Evolutionary conservation across 139 green algal genomes (phyloP).

Genomic region (Eudorina sp.): DNA sequence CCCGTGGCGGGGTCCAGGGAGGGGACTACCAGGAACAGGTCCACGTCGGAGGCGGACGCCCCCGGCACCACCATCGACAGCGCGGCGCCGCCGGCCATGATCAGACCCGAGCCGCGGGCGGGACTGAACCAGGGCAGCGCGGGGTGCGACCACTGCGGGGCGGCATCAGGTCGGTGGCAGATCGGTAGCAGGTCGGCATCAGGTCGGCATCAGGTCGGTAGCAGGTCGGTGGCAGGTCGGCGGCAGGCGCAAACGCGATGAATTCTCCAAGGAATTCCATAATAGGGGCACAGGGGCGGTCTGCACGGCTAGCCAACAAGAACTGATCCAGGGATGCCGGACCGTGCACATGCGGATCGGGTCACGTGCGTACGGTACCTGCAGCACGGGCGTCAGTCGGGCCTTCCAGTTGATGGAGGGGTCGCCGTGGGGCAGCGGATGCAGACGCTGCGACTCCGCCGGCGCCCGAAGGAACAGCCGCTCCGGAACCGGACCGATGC

Average conservation of each 20-base stretch:
- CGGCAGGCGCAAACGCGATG: no score
- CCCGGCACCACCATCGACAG: not conserved
- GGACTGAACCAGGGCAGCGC: not conserved
- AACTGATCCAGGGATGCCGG: no score
- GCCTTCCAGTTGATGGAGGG: not conserved
- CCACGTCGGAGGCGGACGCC: not conserved
- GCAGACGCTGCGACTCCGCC: not conserved
- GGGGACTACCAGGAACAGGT: not conserved
- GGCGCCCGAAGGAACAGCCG: not conserved
- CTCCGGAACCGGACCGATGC: not conserved
- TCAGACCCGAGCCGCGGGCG: not conserved
- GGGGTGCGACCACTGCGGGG: not conserved
- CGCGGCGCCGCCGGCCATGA: not conserved
- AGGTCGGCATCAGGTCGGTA: no score
- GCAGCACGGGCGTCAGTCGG: not conserved
- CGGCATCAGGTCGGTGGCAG: not conserved
- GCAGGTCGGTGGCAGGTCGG: no score
- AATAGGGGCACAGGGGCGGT: no score
- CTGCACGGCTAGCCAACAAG: no score
- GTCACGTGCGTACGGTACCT: not conserved
- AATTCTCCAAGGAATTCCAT: no score
- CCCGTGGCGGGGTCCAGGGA: not conserved
- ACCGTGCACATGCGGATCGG: not conserved
- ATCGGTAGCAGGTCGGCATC: no score
- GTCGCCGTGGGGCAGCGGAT: not conserved